Conservation (phyloP, 164 flowering plant genomes). For the Protea cynaroides region DNA sequence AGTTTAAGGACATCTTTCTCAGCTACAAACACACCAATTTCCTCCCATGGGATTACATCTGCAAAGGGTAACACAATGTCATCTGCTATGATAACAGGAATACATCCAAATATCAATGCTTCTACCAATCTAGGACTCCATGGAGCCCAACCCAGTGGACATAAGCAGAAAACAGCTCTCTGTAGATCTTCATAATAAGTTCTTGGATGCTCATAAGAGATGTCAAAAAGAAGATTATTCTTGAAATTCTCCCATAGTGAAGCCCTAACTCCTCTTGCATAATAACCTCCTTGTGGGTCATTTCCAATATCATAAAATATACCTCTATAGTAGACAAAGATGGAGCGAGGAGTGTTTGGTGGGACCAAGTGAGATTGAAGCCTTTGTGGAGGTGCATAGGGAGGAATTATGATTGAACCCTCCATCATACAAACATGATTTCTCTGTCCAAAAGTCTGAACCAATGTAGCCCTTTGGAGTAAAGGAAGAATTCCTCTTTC, state of each 20-base stretch:
- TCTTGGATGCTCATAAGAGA: slow-evolving; percentile 90
- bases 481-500: slow-evolving; percentile 83
- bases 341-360: slow-evolving; percentile 81
- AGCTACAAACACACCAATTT: slow-evolving; percentile 77
- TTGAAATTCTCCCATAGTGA: slow-evolving; percentile 98
- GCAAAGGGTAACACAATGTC: slow-evolving; percentile 93
- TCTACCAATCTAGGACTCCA: slow-evolving; percentile 98
- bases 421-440: slow-evolving; percentile 33
- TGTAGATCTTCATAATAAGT: slow-evolving; percentile 98
- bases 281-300: slow-evolving; percentile 97
- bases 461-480: slow-evolving; percentile 70
- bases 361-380: slow-evolving; percentile 92
- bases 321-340: slow-evolving; percentile 25
- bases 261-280: slow-evolving; percentile 97
- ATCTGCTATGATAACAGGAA: slow-evolving; percentile 93
- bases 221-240: slow-evolving; percentile 89
- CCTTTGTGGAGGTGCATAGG: slow-evolving; percentile 81
- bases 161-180: slow-evolving; percentile 84
- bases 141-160: slow-evolving; percentile 98
- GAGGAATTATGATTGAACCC: slow-evolving; percentile 44
- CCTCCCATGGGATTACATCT: slow-evolving; percentile 98
- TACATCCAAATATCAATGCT: slow-evolving; percentile 91
- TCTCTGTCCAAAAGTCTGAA: no score
- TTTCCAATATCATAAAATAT: slow-evolving; percentile 89
- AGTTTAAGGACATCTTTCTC: slow-evolving; percentile 82